phyloP scores from a whole-genome alignment of 1,284 basidiomycete genomes.

The Malassezia pachydermatis region DNA sequence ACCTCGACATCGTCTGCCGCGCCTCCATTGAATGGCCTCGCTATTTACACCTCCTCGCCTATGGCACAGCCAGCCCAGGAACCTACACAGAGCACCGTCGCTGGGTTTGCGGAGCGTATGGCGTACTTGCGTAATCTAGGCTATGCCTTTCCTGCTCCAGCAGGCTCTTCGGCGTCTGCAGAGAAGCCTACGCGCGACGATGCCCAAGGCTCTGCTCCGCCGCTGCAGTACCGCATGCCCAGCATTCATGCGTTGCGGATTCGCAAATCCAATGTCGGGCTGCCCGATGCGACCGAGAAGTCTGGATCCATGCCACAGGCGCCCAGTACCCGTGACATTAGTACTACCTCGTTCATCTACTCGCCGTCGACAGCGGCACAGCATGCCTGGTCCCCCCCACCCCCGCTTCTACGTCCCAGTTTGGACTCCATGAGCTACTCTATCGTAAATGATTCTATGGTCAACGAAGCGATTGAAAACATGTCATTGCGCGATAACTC shows the following conservation, averaged over 20 bases:
- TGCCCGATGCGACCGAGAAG: too few species aligned
- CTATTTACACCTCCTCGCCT: too few species aligned
- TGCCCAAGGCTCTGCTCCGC: too few species aligned
- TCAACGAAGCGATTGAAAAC: too few species aligned
- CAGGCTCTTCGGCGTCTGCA: not conserved
- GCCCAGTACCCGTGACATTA: not conserved
- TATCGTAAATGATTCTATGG: too few species aligned
- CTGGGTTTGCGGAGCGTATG: not conserved
- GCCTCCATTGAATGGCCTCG: too few species aligned
- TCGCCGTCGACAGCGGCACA: not conserved
- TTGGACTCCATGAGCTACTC: too few species aligned
- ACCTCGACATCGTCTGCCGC: too few species aligned
- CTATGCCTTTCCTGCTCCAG: not conserved
- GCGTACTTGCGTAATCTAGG: constrained; percentile 3
- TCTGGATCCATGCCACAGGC: too few species aligned
- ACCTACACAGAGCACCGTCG: not conserved
- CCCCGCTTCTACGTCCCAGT: too few species aligned
- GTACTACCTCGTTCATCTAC: constrained; percentile 3
- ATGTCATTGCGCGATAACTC: too few species aligned
- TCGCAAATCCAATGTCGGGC: not conserved
- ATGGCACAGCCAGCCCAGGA: too few species aligned
- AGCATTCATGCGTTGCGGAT: constrained; percentile 4
- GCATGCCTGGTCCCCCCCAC: not conserved
- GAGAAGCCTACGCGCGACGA: not conserved
- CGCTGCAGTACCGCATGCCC: not conserved